Evolutionary conservation across 164 flowering plant genomes (phyloP).

Genomic region (Litsea cubeba): DNA sequence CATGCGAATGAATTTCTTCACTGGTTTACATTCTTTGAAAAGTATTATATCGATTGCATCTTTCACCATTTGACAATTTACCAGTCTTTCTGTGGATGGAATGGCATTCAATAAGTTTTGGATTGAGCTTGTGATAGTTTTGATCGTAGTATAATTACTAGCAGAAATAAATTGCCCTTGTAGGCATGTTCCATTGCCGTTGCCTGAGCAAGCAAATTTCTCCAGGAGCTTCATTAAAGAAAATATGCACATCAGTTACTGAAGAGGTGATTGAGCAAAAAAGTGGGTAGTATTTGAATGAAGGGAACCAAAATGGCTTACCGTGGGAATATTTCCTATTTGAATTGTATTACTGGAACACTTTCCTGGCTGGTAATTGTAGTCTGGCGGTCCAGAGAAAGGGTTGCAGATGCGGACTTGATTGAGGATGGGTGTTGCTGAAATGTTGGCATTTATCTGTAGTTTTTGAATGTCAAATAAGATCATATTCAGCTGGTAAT

Average conservation of each 20-base stretch:
- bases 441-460: slow-evolving; percentile 69
- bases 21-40: slow-evolving; percentile 56
- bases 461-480: neutral
- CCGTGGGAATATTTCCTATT: slow-evolving; percentile 77
- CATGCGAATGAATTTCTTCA: slow-evolving; percentile 48
- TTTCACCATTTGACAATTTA: slow-evolving; percentile 62
- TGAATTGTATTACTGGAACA: slow-evolving; percentile 51
- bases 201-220: slow-evolving; percentile 42
- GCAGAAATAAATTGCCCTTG: slow-evolving; percentile 35
- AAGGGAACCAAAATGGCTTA: slow-evolving; percentile 9
- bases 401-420: slow-evolving; percentile 79
- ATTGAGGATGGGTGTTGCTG: slow-evolving; percentile 21
- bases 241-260: neutral
- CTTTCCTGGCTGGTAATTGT: slow-evolving; percentile 47
- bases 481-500: neutral
- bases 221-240: slow-evolving; percentile 39
- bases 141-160: slow-evolving; percentile 22
- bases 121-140: slow-evolving; percentile 51
- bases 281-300: neutral
- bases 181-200: slow-evolving; percentile 34
- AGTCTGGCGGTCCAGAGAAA: slow-evolving; percentile 69
- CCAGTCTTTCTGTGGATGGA: slow-evolving; percentile 65
- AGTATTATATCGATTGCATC: slow-evolving; percentile 61
- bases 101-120: slow-evolving; percentile 57
- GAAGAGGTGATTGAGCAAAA: neutral